Percentiles rank a stretch among this genome's conserved stretches.
Evolutionary conservation across 192 early-diverging fungal genomes (phyloP).

Genomic region (Thoreauomyces humboldtii): DNA sequence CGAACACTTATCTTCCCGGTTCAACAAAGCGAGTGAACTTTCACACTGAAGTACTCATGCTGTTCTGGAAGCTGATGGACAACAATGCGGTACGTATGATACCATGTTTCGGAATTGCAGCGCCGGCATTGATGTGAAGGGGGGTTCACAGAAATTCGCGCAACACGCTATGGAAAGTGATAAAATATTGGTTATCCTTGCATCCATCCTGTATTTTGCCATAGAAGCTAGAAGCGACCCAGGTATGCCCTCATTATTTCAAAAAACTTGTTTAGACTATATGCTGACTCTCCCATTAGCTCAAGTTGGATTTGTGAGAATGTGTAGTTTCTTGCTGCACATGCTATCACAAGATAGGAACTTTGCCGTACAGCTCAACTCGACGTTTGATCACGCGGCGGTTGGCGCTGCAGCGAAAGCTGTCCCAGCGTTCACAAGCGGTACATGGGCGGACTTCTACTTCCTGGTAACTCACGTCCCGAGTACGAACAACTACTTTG

Average conservation of each 20-base stretch:
- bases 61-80: conserved; percentile 84
- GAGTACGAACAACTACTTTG: not conserved
- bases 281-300: conserved; percentile 33
- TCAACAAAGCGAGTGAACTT: conserved; percentile 67
- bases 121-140: too few species aligned
- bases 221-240: conserved; percentile 58
- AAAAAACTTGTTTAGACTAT: not conserved
- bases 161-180: conserved; percentile 59
- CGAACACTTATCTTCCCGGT: conserved; percentile 72
- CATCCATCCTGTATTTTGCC: conserved; percentile 61
- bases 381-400: conserved; percentile 45
- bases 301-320: conserved; percentile 72
- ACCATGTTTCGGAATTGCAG: not conserved
- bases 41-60: conserved; percentile 69
- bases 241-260: conserved; percentile 35
- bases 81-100: conserved; percentile 62
- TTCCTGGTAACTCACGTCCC: conserved; percentile 65
- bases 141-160: conserved; percentile 63
- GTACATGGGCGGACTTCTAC: conserved; percentile 73
- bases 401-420: conserved; percentile 22
- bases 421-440: conserved; percentile 40
- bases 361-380: conserved; percentile 68
- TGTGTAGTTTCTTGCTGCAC: conserved; percentile 71
- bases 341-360: conserved; percentile 65
- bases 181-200: conserved; percentile 58